Base-by-base conservation (phyloP, 805 yeast species). In the Candida orba region DNA sequence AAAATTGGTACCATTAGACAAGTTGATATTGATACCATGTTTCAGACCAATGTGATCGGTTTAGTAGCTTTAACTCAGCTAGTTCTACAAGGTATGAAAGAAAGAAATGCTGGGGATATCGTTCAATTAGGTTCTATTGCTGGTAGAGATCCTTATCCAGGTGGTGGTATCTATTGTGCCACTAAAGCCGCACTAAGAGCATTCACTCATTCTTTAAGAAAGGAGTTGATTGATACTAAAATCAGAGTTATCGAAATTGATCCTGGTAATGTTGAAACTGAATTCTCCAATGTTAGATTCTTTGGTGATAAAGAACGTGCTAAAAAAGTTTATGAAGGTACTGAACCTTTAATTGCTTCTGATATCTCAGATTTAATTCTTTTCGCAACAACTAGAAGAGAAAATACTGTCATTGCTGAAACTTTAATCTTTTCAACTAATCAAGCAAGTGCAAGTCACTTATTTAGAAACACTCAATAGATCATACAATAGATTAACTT, bases 41-140 rank as follows among this genome's bases (percentile, higher is more conserved):
- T 86, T 62, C 75, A 82, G 57, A 88, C 96, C 46, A 91, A 90
- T 57, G 96, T 90, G 8, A 63, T 87, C 47, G 97, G 96, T 10
- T 72, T 90, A 66, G 84, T 90, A 49, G 76, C 84, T 18, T 66
- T 90, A 51, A 88, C 96, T 8, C 96, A 91, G 62, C 75, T 79
- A 10, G 76, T 89, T 18, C 64, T 90, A 39, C 81, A 81, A 36
- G 76, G 75, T 35, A 77, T 90, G 77, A 81, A 83, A 59, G 69
- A 71, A 43, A 79, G 83, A 53, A 77, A 84, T 59, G 53, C 67
- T 15, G 90, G 90, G 57, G 89, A 81, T 54, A 81, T 83, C 50
- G 81, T 83, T 44, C 84, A 81, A 57, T 56, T 83, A 48, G 90
- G 90, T 4, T 82, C 89, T 8, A 79, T 81, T 54, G 91, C 91